Evolutionary conservation across 768 basidiomycete species (phyloP).

Genomic region (Tubosaeta sp.): DNA sequence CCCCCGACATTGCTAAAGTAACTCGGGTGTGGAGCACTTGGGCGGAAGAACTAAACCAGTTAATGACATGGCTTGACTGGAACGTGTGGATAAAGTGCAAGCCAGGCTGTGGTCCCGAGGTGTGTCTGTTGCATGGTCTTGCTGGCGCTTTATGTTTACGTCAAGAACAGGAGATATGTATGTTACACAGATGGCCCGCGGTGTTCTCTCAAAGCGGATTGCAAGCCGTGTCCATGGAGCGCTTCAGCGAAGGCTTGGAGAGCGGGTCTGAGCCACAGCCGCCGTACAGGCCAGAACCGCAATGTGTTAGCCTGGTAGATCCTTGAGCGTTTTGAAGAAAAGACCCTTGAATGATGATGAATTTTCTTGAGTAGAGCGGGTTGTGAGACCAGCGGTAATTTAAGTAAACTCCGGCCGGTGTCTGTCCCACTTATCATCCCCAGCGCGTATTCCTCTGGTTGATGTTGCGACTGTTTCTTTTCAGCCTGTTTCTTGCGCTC

Average conservation of each 20-base stretch:
- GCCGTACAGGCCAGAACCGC: too few relatives aligned
- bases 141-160: background rate
- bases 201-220: background rate
- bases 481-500: background rate
- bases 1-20: background rate
- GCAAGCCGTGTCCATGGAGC: background rate
- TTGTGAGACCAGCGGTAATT: too few relatives aligned
- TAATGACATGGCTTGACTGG: slow-evolving; percentile 53
- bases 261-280: background rate
- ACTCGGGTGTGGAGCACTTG: slow-evolving; percentile 25
- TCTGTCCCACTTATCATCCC: too few relatives aligned
- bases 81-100: slow-evolving; percentile 43
- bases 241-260: background rate
- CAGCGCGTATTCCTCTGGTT: too few relatives aligned
- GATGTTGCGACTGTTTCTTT: background rate
- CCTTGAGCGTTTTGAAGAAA: too few relatives aligned
- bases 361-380: too few relatives aligned
- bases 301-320: too few relatives aligned
- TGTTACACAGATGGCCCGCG: slow-evolving; percentile 13
- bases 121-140: slow-evolving; percentile 20
- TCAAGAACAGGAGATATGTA: slow-evolving; percentile 12
- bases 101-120: slow-evolving; percentile 43
- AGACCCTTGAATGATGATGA: too few relatives aligned
- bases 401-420: too few relatives aligned
- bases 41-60: slow-evolving; percentile 27